Percentiles rank a stretch among this genome's conserved stretches.
Evolutionary conservation across 2,329 filamentous ascomycete species (phyloP).

Genomic region (Talaromyces piceae): DNA sequence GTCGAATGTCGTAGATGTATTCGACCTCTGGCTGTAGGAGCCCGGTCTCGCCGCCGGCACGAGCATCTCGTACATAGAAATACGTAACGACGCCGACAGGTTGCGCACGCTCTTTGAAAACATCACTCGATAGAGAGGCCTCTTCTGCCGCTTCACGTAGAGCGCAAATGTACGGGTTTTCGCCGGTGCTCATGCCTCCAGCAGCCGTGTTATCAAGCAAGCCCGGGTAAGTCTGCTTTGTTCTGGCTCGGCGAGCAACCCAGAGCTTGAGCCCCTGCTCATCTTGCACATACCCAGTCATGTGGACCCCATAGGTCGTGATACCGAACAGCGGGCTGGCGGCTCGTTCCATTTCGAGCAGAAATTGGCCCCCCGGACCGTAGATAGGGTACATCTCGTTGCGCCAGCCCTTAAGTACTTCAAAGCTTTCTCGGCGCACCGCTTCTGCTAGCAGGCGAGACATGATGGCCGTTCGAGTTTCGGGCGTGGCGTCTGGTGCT

Average conservation of each 20-base stretch:
- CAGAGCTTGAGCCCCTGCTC: slow-evolving; percentile 63
- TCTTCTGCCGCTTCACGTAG: slow-evolving; percentile 86
- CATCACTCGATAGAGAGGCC: slow-evolving; percentile 64
- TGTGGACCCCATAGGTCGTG: slow-evolving; percentile 71
- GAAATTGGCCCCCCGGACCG: slow-evolving; percentile 46
- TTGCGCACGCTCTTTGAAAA: slow-evolving; percentile 56
- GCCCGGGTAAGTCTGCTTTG: slow-evolving; percentile 81
- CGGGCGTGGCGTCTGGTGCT: slow-evolving; percentile 50
- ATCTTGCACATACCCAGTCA: slow-evolving; percentile 62
- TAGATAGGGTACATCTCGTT: slow-evolving; percentile 76
- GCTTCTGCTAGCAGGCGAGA: slow-evolving; percentile 58
- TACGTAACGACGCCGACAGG: slow-evolving; percentile 71
- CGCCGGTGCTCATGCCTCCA: slow-evolving; percentile 72
- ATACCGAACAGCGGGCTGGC: slow-evolving; percentile 68
- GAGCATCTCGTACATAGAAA: slow-evolving; percentile 67
- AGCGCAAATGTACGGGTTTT: slow-evolving; percentile 71
- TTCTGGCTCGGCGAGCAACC: slow-evolving; percentile 67
- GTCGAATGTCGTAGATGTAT: slow-evolving; percentile 82
- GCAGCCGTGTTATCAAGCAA: slow-evolving; percentile 95
- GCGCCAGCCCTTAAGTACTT: slow-evolving; percentile 70
- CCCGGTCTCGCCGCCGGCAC: slow-evolving; percentile 70
- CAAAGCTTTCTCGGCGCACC: slow-evolving; percentile 63
- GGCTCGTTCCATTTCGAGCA: slow-evolving; percentile 71
- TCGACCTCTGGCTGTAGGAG: slow-evolving; percentile 86
- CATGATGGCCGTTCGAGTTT: slow-evolving; percentile 54